Evolutionary conservation across 768 basidiomycete species (phyloP), one percentile per base, ranked within the genome.

Genomic region (Rhodotorula diobovata): DNA sequence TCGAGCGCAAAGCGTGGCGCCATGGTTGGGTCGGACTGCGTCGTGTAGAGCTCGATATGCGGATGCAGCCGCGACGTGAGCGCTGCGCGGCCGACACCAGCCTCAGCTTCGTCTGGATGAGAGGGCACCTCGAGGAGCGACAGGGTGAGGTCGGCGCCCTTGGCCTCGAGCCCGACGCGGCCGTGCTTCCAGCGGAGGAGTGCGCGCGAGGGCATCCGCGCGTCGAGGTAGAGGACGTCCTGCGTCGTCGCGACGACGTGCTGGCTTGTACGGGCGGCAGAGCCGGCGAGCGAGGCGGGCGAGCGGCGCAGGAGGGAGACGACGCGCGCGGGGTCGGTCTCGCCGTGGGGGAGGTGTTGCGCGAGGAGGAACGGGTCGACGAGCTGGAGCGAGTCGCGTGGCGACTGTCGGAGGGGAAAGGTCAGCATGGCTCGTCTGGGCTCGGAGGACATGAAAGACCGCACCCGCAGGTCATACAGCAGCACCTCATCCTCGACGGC

Each of bases 391-490:
- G 32, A 45, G 25, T 39, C 51, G 12, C 2, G 41, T 0, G 73
- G 64, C 1, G 63, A 71, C 70, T 71, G 65, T 10, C 7, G 30
- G 12, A 57, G 53, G 23, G 21, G 4, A 23, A n/a, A 39, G 0
- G 18, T 7, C 56, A 21, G 39, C 9, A 30, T 4, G 11, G 4
- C 14, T 43, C 9, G n/a, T 20, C 28, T 4, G 21, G 14, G 6
- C 20, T 6, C 8, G 8, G 1, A 2, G 30, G 56, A 15, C 9
- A 1, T 21, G 39, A 62, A n/a, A n/a, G n/a, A n/a, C n/a, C 65
- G 30, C 54, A 66, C 63, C 11, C 73, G 43, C 14, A 75, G 34
- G n/a, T 75, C 73, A 37, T 71, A 71, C 43, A 75, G 57, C 37
- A 69, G 34, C 35, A 75, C 70, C 43, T 64, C 61, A n/a, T 75